Evolutionary conservation across 192 early-diverging fungal genomes (phyloP), one percentile per base, ranked within the genome.

Genomic region (Gaertneriomyces semiglobifer): DNA sequence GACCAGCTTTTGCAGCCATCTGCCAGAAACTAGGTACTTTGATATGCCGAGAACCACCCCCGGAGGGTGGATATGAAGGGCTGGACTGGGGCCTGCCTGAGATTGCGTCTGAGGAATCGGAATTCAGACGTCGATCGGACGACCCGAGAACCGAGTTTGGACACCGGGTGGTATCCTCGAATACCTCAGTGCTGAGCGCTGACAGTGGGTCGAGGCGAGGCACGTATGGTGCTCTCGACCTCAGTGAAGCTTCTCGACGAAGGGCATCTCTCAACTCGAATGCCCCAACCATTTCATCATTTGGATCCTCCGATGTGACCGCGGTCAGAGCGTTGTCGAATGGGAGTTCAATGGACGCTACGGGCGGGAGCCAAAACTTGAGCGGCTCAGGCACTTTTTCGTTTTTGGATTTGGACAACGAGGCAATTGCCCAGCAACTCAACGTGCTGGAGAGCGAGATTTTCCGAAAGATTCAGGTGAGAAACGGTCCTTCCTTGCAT

Each of bases 401-500:
- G 12, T 86, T 88, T 41, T 72, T 88, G 42, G 81, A 84, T 1
- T 62, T 85, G 41, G 78, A 85, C 43, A 80, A 83, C 56, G 63
- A 73, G 3, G 76, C 69, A 0, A 79, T 92, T 54, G 89, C 86
- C 0, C 75, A 82, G 44, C 89, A 92, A 51, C 66, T 92, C 20
- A 88, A 84, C 7, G 79, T 72, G 42, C 72, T 89, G 7, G 90
- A 90, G 57, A 79, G 68, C 40, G 76, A 82, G 39, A 75, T 89
- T 8, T 90, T 92, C 66, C 57, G 68, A 51, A 76, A 77, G 52
- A 86, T 91, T 50, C 79, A 86, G 80, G 87, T 86, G 66, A 47
- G 38, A n/a, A 45, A 25, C n/a, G 25, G 12, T 1, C n/a, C 25
- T n/a, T 12, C 7, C 12, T 46, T 64, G n/a, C 18, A 5, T 61